Base-by-base conservation (phyloP, 2,329 filamentous ascomycete genomes). In the Chaetomiaceae sp. region DNA sequence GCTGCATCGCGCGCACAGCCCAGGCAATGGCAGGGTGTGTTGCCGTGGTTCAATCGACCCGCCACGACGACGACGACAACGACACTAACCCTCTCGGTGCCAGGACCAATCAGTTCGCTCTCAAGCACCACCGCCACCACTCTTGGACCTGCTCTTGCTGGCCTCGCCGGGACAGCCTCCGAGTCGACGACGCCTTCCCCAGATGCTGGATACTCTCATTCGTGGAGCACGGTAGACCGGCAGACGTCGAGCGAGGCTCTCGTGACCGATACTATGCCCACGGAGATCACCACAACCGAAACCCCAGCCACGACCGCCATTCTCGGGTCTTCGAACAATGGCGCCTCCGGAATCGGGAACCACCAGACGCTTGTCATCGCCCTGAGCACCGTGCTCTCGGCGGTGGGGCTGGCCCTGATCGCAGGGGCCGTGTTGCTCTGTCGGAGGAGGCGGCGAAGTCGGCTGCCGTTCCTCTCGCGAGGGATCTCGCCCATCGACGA, bases 401-500 rank as follows among this genome's bases (percentile, higher is more conserved):
- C 77, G 39, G 68, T 77, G 2, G 73, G 68, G 9, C 58, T 75
- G 25, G 56, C 70, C 14, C 43, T 73, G 44, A 62, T 75, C 42
- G 65, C 66, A 4, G 61, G 62, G 5, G 59, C 62, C 16, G 55
- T 71, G 3, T 61, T 74, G 40, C 59, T 70, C 31, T 73, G 68
- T 53, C 66, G 70, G 44, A 65, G 70, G 14, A 68, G 65, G 35
- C 66, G 70, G 37, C 70, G 70, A 37, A 60, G 61, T 40, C 66
- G 66, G 30, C 56, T 63, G 12, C 69, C 68, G 4, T 70, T 82
- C 49, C 72, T 78, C 57, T 70, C 72, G 44, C 70, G 81, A 44
- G 79, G 78, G 42, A 78, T 79, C 39, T 79, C 79, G 0, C 81
- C 82, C 12, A 82, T 85, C 53, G 74, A 78, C 55, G 82, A 85